Evolutionary conservation across 2,329 filamentous ascomycete species (phyloP), one percentile per base, ranked within the genome.

Genomic region (Epichloe uncinata): DNA sequence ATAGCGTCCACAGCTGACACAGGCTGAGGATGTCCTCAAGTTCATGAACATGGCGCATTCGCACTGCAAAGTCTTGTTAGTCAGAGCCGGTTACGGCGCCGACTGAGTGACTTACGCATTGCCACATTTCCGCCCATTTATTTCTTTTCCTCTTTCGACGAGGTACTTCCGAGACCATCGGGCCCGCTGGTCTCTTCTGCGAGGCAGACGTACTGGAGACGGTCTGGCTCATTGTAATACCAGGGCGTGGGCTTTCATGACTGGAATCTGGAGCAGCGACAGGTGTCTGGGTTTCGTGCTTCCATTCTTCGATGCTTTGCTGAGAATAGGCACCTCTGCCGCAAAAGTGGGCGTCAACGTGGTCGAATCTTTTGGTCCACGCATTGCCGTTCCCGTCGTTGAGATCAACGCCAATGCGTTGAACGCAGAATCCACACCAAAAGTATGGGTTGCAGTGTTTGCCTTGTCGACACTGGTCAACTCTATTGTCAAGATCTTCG

Each of bases 381-480:
- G 79, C 78, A 22, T 75, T 75, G 44, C 53, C 57, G 7, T 51
- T 52, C 36, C 54, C 42, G 6, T 54, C 56, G 13, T 67, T 61
- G 33, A 81, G 54, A n/a, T 68, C 62, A 26, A 81, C 69, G n/a
- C 69, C 63, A 13, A 87, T 67, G 18, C 81, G 71, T n/a, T 66
- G 58, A 15, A 67, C 60, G 62, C 88, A 95, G 62, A 95, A 95
- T 0, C 89, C 89, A 60, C 90, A 95, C 89, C 89, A 95, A 65
- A 88, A 95, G 5, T 75, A 71, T 2, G 69, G 67, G 55, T 84
- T 79, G 33, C 75, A 78, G 52, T 84, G 82, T 13, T 77, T 71
- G 0, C 84, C 84, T 30, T 87, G 77, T 6, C 77, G 77, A 55
- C 78, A 78, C 5, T 63, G 68, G 30, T 75, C 71, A 2, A 80